These are phyloP conservation scores for Populus tomentosa DNA, from an alignment of 441 rosid genomes.

Conservation along the genomic window DNA sequence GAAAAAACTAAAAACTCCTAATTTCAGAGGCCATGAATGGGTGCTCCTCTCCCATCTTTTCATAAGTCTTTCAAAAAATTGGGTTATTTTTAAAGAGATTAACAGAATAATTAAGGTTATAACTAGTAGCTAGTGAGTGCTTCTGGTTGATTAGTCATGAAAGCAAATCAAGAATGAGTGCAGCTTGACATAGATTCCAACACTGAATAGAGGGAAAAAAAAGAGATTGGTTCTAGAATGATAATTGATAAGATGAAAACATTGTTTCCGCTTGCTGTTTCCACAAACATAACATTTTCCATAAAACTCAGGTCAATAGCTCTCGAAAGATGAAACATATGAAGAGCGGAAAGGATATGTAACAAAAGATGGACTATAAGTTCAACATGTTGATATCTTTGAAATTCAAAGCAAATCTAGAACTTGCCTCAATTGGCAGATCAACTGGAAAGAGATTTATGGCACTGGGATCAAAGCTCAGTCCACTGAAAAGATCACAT, in stretches of 20 bases:
- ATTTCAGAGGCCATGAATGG: not conserved
- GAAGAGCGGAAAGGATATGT: not conserved
- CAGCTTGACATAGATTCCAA: not conserved
- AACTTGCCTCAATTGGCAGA: constrained; percentile 53
- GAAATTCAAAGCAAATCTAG: not conserved
- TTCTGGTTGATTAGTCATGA: not conserved
- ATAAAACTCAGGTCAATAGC: not conserved
- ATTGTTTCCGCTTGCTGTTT: not conserved
- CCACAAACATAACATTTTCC: not conserved
- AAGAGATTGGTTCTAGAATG: no score
- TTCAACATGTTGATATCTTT: not conserved
- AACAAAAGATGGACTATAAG: not conserved
- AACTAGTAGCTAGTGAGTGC: not conserved
- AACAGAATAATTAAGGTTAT: not conserved
- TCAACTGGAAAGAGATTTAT: constrained; percentile 62
- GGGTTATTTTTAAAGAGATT: not conserved
- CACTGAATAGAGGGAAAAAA: not conserved
- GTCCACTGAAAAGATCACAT: constrained; percentile 39
- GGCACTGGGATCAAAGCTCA: constrained; percentile 53
- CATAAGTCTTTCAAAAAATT: no score
- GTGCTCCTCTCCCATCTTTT: not conserved
- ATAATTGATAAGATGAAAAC: not conserved
- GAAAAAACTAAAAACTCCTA: not conserved
- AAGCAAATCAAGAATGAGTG: not conserved
- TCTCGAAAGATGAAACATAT: not conserved